Evolutionary conservation across 768 basidiomycete species (phyloP), one percentile per base, ranked within the genome.

Genomic region (Leccinum variicolor): DNA sequence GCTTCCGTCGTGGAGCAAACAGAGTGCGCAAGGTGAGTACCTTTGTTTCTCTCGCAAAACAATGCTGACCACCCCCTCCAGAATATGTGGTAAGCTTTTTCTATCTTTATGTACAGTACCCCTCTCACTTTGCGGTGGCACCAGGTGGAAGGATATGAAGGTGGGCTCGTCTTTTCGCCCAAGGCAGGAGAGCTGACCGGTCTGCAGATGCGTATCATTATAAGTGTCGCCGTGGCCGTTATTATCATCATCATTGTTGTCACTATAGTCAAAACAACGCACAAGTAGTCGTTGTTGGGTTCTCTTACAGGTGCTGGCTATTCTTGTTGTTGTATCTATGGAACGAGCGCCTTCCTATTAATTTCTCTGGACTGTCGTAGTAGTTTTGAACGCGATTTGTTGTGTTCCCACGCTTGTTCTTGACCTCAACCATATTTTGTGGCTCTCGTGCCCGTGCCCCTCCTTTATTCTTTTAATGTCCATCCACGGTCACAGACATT

Each of bases 71-170:
- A 29, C 33, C 43, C 9, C 39, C 45, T 55, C 13, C 50, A 92
- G 92, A 93, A 92, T 70, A 93, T 93, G 91, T 94, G 91, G 91
- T 92, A 84, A 76, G 89, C 77, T 50, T 49, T 48, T 51, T 41
- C 54, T 55, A 19, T 17, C 23, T 34, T 15, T 10, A 45, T 51
- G 14, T 28, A 19, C 10, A 41, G 39, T 19, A 11, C 31, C 61
- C 31, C 43, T 52, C 61, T 59, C 53, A 60, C 61, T 19, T 19
- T 45, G 14, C 15, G 47, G 28, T 59, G 54, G 47, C 52, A 33
- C 34, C 54, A 92, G 91, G 91, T 95, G 94, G 94, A 95, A 97
- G 73, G 94, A 97, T 73, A 94, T 94, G 91, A 94, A 94, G 87
- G 91, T 90, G 57, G 52, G 79, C 71, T 51, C 45, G 21, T 19